phyloP scores from a whole-genome alignment of 495 filamentous ascomycete genomes.

The Penicillium desertorum region DNA sequence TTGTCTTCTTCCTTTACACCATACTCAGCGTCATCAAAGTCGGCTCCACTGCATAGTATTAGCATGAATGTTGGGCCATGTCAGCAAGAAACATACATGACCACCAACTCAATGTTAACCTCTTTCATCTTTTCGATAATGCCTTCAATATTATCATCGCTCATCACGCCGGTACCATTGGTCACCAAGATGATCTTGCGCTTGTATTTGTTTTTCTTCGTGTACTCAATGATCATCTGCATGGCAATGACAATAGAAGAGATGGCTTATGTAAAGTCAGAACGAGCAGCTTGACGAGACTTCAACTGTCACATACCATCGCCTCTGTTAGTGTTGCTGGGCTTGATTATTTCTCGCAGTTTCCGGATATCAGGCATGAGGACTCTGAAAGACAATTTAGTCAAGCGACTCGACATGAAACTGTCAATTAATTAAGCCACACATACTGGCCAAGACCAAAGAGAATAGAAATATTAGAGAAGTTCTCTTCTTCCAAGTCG shows the following conservation, averaged over 20 bases:
- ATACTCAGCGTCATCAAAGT: constrained; percentile 92
- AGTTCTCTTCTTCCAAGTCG: constrained; percentile 60
- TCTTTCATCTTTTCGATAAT: constrained; percentile 71
- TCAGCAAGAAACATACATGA: constrained; percentile 61
- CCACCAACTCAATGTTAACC: constrained; percentile 70
- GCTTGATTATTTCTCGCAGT: constrained; percentile 60
- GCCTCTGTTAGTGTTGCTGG: constrained; percentile 68
- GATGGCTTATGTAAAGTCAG: constrained; percentile 53
- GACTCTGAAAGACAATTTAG: constrained; percentile 44
- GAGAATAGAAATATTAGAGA: constrained; percentile 74
- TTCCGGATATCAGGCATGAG: constrained; percentile 66
- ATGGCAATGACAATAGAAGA: constrained; percentile 84
- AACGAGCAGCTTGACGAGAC: neutral
- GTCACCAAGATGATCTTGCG: constrained; percentile 83
- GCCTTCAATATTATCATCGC: constrained; percentile 59
- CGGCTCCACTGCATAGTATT: constrained; percentile 68
- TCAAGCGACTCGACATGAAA: neutral
- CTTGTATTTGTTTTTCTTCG: constrained; percentile 87
- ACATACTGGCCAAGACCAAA: constrained; percentile 66
- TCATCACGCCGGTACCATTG: constrained; percentile 69
- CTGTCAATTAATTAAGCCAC: constrained; percentile 2
- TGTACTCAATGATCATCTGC: constrained; percentile 76
- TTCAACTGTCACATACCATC: constrained; percentile 55
- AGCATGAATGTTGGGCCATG: constrained; percentile 16
- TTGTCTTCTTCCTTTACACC: constrained; percentile 95